Percentiles rank a stretch among this genome's conserved stretches.
These are phyloP conservation scores for Nicotiana obtusifolia DNA, from an alignment of 257 asterid genomes.

Conservation along the genomic window DNA sequence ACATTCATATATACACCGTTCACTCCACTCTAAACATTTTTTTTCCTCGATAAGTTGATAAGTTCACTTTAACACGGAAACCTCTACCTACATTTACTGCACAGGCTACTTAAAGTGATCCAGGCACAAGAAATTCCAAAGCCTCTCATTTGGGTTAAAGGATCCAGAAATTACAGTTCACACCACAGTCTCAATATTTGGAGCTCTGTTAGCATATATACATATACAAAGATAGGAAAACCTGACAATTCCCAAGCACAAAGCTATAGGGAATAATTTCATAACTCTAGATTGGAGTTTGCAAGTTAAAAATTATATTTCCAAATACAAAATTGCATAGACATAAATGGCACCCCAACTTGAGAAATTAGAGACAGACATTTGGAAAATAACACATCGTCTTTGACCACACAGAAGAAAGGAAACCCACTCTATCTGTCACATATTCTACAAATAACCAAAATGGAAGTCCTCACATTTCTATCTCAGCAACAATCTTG, in stretches of 20 bases:
- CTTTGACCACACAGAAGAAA: neutral
- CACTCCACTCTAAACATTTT: neutral
- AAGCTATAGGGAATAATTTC: neutral
- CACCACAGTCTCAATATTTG: neutral
- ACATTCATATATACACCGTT: neutral
- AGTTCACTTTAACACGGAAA: neutral
- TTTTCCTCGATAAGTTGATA: neutral
- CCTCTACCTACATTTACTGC: neutral
- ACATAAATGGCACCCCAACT: neutral
- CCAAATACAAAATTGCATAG: neutral
- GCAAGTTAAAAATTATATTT: neutral
- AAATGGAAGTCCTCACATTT: neutral
- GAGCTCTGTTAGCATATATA: neutral
- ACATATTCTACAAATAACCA: neutral
- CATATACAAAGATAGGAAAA: neutral
- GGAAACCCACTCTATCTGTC: neutral
- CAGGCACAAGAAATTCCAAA: neutral
- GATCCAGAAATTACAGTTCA: neutral
- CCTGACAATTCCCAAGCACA: neutral
- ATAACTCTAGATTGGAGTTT: neutral
- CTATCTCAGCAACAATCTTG: neutral
- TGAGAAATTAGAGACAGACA: neutral
- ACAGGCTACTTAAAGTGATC: neutral
- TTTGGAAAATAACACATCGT: neutral
- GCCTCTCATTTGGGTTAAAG: neutral